Evolutionary conservation across 164 flowering plant species (phyloP).

Genomic region (Vitis vinifera): ASM3070453v1 NC_081822.1:10614001-10614500

Average conservation of each 20-base stretch:
- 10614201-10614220: conserved; percentile 99
- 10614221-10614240: conserved; percentile 2
- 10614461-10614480: too few species aligned
- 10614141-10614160: conserved; percentile 99
- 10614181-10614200: conserved; percentile 97
- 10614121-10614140: conserved; percentile 99
- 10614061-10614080: neutral
- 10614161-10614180: conserved; percentile 98
- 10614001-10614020: neutral
- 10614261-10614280: neutral
- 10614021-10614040: neutral
- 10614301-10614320: too few species aligned
- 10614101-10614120: conserved; percentile 98
- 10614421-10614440: too few species aligned
- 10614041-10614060: neutral
- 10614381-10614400: too few species aligned
- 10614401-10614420: too few species aligned
- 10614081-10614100: conserved; percentile 18
- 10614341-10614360: too few species aligned
- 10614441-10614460: too few species aligned
- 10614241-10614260: neutral
- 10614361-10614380: too few species aligned
- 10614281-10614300: too few species aligned
- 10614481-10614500: too few species aligned
- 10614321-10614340: too few species aligned